Conservation (phyloP, 1,139 yeast species). For the Eremothecium cymbalariae region DNA sequence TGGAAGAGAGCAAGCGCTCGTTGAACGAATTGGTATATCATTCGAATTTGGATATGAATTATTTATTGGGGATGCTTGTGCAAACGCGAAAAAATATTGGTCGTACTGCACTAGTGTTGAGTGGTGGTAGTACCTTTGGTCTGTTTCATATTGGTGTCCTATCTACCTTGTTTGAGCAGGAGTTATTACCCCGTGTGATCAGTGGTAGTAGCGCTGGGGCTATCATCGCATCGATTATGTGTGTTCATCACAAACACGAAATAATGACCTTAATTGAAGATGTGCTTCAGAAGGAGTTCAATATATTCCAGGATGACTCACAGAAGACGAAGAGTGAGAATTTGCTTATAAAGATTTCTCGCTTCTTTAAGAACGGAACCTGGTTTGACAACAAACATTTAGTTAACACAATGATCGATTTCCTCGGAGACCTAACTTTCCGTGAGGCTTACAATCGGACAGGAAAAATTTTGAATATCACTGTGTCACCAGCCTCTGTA, state of each 20-base stretch:
- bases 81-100: conserved; percentile 92
- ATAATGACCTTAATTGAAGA: conserved; percentile 47
- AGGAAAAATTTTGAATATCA: conserved; percentile 74
- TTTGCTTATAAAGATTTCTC: conserved; percentile 42
- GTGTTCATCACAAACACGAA: conserved; percentile 75
- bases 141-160: conserved; percentile 87
- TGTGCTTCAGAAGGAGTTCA: conserved; percentile 51
- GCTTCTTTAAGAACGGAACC: conserved; percentile 52
- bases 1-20: conserved; percentile 63
- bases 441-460: conserved; percentile 90
- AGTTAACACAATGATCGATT: conserved; percentile 61
- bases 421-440: conserved; percentile 88
- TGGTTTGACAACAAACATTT: conserved; percentile 75
- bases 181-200: conserved; percentile 77
- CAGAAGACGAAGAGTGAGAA: conserved; percentile 38
- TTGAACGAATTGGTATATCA: conserved; percentile 37
- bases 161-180: conserved; percentile 64
- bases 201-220: conserved; percentile 97
- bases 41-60: conserved; percentile 55
- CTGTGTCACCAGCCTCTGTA: conserved; percentile 78
- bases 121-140: conserved; percentile 96
- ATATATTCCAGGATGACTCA: conserved; percentile 58
- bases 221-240: conserved; percentile 80
- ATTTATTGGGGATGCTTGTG: conserved; percentile 66
- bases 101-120: conserved; percentile 79